Evolutionary conservation across 768 basidiomycete species (phyloP).

Genomic region (Termitomyces sp.): DNA sequence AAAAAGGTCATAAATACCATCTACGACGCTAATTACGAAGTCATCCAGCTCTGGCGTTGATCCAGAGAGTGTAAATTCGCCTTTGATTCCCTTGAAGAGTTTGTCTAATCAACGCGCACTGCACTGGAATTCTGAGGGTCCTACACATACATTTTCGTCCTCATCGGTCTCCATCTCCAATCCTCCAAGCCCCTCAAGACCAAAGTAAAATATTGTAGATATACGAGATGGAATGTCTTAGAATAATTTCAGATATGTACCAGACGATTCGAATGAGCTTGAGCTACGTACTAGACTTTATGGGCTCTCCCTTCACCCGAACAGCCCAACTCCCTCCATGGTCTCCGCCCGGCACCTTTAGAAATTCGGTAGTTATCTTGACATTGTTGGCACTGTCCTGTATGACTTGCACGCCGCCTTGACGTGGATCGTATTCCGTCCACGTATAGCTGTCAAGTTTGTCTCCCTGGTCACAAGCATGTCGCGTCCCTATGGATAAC

Average conservation of each 20-base stretch:
- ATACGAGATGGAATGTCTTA: slow-evolving; percentile 50
- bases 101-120: neutral
- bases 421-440: slow-evolving; percentile 81
- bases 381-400: slow-evolving; percentile 82
- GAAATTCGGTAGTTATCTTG: slow-evolving; percentile 74
- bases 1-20: slow-evolving; percentile 41
- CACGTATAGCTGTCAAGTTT: slow-evolving; percentile 79
- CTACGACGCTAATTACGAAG: slow-evolving; percentile 73
- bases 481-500: slow-evolving; percentile 54
- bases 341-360: slow-evolving; percentile 79
- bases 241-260: neutral
- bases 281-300: slow-evolving; percentile 49
- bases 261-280: neutral
- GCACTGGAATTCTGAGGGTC: neutral
- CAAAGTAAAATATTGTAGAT: slow-evolving; percentile 83
- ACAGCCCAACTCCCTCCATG: slow-evolving; percentile 89
- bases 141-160: slow-evolving; percentile 55
- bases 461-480: slow-evolving; percentile 87
- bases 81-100: slow-evolving; percentile 62
- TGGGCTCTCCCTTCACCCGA: slow-evolving; percentile 74
- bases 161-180: slow-evolving; percentile 76
- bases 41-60: slow-evolving; percentile 75
- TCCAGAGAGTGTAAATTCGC: slow-evolving; percentile 65
- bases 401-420: slow-evolving; percentile 82
- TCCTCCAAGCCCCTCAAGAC: slow-evolving; percentile 81